These are phyloP conservation scores for Panellus pusillus DNA, from an alignment of 768 basidiomycete species.

Conservation along the genomic window DNA sequence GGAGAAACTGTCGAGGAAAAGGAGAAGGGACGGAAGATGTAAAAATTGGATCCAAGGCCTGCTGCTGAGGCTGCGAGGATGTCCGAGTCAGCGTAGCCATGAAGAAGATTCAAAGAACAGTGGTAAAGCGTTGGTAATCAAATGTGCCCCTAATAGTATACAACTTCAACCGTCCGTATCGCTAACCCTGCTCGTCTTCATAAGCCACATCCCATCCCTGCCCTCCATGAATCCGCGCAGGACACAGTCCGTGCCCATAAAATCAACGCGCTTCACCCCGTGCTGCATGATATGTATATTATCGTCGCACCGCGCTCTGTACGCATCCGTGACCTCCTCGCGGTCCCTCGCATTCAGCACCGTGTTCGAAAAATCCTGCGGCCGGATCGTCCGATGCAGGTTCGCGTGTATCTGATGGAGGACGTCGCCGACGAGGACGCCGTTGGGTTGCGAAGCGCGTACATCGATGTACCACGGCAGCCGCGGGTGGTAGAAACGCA, in stretches of 20 bases:
- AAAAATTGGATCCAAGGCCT: slow-evolving; percentile 7
- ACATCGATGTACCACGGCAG: slow-evolving; percentile 74
- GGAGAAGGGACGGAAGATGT: slow-evolving; percentile 17
- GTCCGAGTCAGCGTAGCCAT: slow-evolving; percentile 18
- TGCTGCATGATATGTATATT: slow-evolving; percentile 30
- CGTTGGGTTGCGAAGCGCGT: slow-evolving; percentile 41
- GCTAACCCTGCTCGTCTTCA: slow-evolving; percentile 42
- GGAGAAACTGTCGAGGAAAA: slow-evolving; percentile 20
- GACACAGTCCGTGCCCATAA: slow-evolving; percentile 49
- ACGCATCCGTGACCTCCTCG: slow-evolving; percentile 44
- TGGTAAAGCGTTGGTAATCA: no score
- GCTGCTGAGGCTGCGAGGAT: slow-evolving; percentile 5
- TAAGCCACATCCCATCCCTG: slow-evolving; percentile 63
- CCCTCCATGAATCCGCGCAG: slow-evolving; percentile 56
- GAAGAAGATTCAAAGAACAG: no score
- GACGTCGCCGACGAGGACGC: slow-evolving; percentile 61
- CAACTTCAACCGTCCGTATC: no score
- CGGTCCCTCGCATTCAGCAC: slow-evolving; percentile 50
- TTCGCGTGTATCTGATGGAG: slow-evolving; percentile 45
- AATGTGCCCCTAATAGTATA: no score
- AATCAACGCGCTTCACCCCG: slow-evolving; percentile 63
- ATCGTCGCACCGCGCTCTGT: slow-evolving; percentile 42
- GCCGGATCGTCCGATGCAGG: slow-evolving; percentile 45
- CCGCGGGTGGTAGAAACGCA: slow-evolving; percentile 57
- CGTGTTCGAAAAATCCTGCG: slow-evolving; percentile 59